Evolutionary conservation across 805 yeast genomes (phyloP).

Genomic region (Saccharomycopsis oosterbeekiorum): DNA sequence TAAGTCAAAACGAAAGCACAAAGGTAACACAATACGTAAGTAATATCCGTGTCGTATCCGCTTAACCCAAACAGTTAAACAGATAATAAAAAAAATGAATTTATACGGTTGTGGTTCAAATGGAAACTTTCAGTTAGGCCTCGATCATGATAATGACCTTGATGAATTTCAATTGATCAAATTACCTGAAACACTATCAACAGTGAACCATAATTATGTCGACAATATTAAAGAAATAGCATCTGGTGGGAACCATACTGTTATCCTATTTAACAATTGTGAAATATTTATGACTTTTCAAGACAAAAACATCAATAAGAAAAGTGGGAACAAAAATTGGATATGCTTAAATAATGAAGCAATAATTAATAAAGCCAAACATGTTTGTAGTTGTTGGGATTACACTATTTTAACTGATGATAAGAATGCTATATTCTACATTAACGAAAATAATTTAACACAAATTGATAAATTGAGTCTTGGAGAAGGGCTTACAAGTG

Average conservation of each 20-base stretch:
- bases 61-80: not conserved
- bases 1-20: not conserved
- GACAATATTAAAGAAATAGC: constrained; percentile 30
- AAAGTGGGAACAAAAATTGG: constrained; percentile 37
- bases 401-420: constrained; percentile 43
- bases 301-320: constrained; percentile 32
- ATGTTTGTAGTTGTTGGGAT: constrained; percentile 72
- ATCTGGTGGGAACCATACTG: constrained; percentile 85
- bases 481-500: not conserved
- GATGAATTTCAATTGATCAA: constrained; percentile 21
- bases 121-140: constrained; percentile 69
- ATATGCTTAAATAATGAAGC: not conserved
- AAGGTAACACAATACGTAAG: no score
- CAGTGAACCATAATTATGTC: not conserved
- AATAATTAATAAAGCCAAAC: constrained; percentile 27
- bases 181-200: constrained; percentile 15
- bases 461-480: constrained; percentile 3
- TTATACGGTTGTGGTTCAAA: constrained; percentile 73
- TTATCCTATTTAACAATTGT: constrained; percentile 47
- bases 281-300: constrained; percentile 13
- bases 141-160: constrained; percentile 42
- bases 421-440: constrained; percentile 22
- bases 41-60: no score
- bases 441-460: not conserved
- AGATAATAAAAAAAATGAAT: not conserved